phyloP scores from a whole-genome alignment of 257 asterid genomes.

The Ballota nigra region DNA sequence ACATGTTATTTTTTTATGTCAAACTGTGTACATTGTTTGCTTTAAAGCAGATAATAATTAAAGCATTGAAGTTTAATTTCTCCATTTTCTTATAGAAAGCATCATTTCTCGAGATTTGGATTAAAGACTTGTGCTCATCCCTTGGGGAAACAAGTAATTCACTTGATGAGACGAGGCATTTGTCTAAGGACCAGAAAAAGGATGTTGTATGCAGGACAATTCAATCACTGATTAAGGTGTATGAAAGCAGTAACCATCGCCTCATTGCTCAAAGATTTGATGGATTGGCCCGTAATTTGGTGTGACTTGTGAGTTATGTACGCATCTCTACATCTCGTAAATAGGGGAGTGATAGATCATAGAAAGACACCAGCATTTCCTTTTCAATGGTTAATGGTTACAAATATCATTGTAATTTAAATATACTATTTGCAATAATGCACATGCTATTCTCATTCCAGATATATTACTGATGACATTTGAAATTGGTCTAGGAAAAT shows the following conservation, averaged over 20 bases:
- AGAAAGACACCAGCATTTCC: neutral
- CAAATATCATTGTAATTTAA: neutral
- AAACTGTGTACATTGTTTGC: neutral
- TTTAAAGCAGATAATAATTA: neutral
- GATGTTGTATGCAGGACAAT: slow-evolving; percentile 53
- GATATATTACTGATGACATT: neutral
- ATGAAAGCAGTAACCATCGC: slow-evolving; percentile 45
- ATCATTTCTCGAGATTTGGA: slow-evolving; percentile 75
- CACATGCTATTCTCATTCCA: too few relatives aligned
- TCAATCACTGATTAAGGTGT: slow-evolving; percentile 56
- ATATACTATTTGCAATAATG: neutral
- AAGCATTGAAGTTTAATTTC: neutral
- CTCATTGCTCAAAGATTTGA: slow-evolving; percentile 50
- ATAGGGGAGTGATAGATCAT: neutral
- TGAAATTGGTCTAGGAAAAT: neutral
- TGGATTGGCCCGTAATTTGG: slow-evolving; percentile 38
- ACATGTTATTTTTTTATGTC: neutral
- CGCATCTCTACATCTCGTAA: neutral
- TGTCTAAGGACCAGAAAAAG: slow-evolving; percentile 53
- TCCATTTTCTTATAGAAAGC: slow-evolving; percentile 52
- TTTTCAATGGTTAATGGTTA: neutral
- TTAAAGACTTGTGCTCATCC: slow-evolving; percentile 57
- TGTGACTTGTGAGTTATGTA: slow-evolving; percentile 18
- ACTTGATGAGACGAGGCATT: slow-evolving; percentile 35
- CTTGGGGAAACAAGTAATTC: slow-evolving; percentile 47